Evolutionary conservation across 106 monocot genomes (phyloP).

Genomic region (Allium sativum): DNA sequence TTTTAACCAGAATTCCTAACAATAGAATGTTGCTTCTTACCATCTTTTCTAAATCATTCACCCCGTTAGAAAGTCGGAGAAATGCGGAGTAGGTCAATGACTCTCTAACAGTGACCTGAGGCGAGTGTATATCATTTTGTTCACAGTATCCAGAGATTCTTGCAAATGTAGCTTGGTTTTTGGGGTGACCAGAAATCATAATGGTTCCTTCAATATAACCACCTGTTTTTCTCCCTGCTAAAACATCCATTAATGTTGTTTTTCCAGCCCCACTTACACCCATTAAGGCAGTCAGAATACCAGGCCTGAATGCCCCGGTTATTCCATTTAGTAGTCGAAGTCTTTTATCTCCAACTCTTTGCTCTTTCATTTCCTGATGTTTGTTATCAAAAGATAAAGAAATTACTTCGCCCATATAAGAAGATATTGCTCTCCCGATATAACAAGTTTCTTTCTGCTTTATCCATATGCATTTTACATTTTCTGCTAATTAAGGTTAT

Average conservation of each 20-base stretch:
- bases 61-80: conserved; percentile 40
- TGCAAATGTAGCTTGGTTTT: conserved; percentile 60
- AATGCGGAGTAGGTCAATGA: conserved; percentile 55
- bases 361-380: conserved; percentile 54
- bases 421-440: no score
- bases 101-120: conserved; percentile 59
- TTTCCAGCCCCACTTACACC: conserved; percentile 73
- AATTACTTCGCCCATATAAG: no score
- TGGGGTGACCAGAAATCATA: conserved; percentile 48
- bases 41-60: conserved; percentile 37
- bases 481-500: no score
- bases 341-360: conserved; percentile 46
- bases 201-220: conserved; percentile 66
- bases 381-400: no score
- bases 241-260: conserved; percentile 69
- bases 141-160: conserved; percentile 65
- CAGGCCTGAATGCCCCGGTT: conserved; percentile 47
- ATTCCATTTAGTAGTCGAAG: conserved; percentile 44
- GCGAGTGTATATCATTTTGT: conserved; percentile 70
- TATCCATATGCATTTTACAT: no score
- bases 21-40: conserved; percentile 17
- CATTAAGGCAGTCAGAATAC: conserved; percentile 61
- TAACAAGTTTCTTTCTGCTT: no score
- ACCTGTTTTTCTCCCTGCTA: conserved; percentile 65
- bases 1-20: not conserved